phyloP scores from a whole-genome alignment of 495 filamentous ascomycete genomes.

The Glarea lozoyensis region DNA sequence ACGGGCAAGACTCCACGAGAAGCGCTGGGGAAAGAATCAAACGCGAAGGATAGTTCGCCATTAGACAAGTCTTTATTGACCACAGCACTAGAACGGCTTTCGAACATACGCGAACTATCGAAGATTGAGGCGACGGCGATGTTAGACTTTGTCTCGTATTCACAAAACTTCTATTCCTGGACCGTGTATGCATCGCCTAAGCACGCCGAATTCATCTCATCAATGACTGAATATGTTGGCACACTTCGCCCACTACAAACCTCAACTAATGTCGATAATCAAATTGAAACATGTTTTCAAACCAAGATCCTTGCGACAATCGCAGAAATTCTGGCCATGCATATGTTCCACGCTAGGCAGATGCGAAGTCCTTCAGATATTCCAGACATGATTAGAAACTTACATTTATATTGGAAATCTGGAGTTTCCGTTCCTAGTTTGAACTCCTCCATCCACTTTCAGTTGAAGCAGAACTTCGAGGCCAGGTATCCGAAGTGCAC shows the following conservation, averaged over 20 bases:
- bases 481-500: slow-evolving; percentile 60
- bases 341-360: slow-evolving; percentile 73
- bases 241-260: slow-evolving; percentile 43
- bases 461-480: slow-evolving; percentile 72
- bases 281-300: slow-evolving; percentile 43
- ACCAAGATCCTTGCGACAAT: slow-evolving; percentile 71
- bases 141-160: slow-evolving; percentile 74
- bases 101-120: slow-evolving; percentile 53
- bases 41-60: slow-evolving; percentile 24
- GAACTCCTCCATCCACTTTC: slow-evolving; percentile 75
- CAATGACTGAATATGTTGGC: slow-evolving; percentile 60
- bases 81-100: slow-evolving; percentile 66
- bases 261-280: slow-evolving; percentile 31
- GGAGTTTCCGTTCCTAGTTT: slow-evolving; percentile 69
- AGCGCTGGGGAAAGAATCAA: slow-evolving; percentile 45
- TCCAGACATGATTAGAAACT: slow-evolving; percentile 57
- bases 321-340: slow-evolving; percentile 84
- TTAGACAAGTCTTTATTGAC: slow-evolving; percentile 53
- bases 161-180: slow-evolving; percentile 91
- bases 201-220: slow-evolving; percentile 60
- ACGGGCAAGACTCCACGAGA: slow-evolving; percentile 78
- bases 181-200: slow-evolving; percentile 67
- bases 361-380: slow-evolving; percentile 49
- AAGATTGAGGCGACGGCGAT: slow-evolving; percentile 58
- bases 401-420: slow-evolving; percentile 62